Evolutionary conservation across 768 basidiomycete genomes (phyloP).

Genomic region (Boletus eberwhitei): DNA sequence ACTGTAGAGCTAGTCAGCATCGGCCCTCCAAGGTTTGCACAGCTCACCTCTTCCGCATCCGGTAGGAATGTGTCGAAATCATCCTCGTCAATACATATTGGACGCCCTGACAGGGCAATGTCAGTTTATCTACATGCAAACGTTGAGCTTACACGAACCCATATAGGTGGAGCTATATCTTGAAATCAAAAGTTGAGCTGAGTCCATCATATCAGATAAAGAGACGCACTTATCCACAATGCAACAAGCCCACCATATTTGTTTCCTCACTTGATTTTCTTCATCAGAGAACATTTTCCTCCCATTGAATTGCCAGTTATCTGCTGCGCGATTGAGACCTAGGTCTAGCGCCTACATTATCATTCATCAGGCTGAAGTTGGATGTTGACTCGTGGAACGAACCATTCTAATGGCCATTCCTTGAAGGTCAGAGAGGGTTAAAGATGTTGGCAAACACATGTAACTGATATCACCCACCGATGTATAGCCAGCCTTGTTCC

Average conservation of each 20-base stretch:
- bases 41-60: conserved; percentile 48
- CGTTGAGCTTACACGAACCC: conserved; percentile 38
- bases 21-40: neutral
- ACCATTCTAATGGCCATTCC: conserved; percentile 80
- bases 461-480: conserved; percentile 41
- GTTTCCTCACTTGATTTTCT: conserved; percentile 68
- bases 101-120: conserved; percentile 47
- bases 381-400: conserved; percentile 8
- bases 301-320: conserved; percentile 67
- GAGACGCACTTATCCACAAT: conserved; percentile 62
- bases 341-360: conserved; percentile 65
- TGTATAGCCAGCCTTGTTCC: conserved; percentile 85
- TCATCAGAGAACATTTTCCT: conserved; percentile 57
- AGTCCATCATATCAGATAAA: neutral
- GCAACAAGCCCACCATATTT: conserved; percentile 80
- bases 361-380: conserved; percentile 1
- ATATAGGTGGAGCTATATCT: conserved; percentile 75
- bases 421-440: conserved; percentile 16
- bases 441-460: neutral
- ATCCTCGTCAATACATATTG: conserved; percentile 60
- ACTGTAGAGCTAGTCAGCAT: conserved; percentile 36
- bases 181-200: conserved; percentile 6
- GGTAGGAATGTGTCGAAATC: conserved; percentile 71
- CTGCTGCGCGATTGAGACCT: conserved; percentile 75
- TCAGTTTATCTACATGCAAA: neutral